A percentile compares a stretch with the other conserved stretches of the same genome.
These are phyloP conservation scores for Candida oleophila DNA, from an alignment of 805 yeast genomes.

Conservation along the genomic window DNA sequence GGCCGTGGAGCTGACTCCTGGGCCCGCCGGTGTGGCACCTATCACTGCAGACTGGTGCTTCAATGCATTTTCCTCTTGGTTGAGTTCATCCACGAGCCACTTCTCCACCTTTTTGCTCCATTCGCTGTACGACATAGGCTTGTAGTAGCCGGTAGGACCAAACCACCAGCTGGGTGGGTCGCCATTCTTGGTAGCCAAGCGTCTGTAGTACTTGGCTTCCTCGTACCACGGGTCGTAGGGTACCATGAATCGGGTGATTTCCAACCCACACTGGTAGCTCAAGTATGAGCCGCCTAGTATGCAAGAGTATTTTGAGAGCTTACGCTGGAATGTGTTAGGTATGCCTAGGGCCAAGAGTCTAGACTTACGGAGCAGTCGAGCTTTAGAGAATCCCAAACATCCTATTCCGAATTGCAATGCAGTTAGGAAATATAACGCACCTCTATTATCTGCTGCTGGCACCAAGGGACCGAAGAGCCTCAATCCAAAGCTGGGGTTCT, in stretches of 20 bases:
- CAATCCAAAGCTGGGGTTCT: conserved; percentile 58
- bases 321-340: conserved; percentile 12
- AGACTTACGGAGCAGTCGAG: conserved; percentile 14
- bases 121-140: conserved; percentile 47
- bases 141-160: conserved; percentile 57
- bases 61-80: conserved; percentile 15
- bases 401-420: conserved; percentile 57
- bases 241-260: conserved; percentile 47
- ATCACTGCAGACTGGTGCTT: conserved; percentile 4
- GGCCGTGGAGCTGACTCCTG: background rate
- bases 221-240: conserved; percentile 70
- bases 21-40: conserved; percentile 5
- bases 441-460: conserved; percentile 66
- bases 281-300: conserved; percentile 41
- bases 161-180: conserved; percentile 58
- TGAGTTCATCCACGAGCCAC: conserved; percentile 14
- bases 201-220: conserved; percentile 58
- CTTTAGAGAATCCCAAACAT: conserved; percentile 19
- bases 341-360: conserved; percentile 10
- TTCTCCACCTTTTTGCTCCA: conserved; percentile 28
- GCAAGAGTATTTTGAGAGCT: conserved; percentile 14
- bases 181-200: conserved; percentile 48
- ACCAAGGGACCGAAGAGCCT: conserved; percentile 68
- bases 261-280: conserved; percentile 56
- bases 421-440: conserved; percentile 52